Evolutionary conservation across 345 rosid species (phyloP).

Genomic region (Aurinia saxatilis): DNA sequence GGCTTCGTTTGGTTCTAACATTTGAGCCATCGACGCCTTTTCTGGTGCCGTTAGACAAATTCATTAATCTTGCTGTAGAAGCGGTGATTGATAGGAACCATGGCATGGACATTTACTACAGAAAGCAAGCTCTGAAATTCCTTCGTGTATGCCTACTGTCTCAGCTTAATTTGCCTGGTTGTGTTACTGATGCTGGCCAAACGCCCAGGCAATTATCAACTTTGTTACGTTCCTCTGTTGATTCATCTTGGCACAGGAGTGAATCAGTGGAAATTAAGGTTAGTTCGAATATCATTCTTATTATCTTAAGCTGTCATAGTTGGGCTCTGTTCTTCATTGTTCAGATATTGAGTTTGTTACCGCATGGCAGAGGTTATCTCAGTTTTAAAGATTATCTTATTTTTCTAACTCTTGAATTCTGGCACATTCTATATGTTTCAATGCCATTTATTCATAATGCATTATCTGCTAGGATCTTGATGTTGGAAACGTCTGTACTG

Average conservation of each 20-base stretch:
- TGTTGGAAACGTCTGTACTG: not conserved
- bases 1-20: constrained; percentile 90
- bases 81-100: constrained; percentile 63
- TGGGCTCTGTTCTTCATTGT: constrained; percentile 8
- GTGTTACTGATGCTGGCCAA: constrained; percentile 60
- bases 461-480: not conserved
- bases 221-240: constrained; percentile 57
- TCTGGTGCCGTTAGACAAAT: constrained; percentile 89
- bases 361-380: not conserved
- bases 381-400: not conserved
- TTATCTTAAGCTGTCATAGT: constrained; percentile 5
- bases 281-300: constrained; percentile 20
- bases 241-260: constrained; percentile 62
- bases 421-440: not conserved
- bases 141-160: constrained; percentile 86
- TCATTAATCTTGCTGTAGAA: constrained; percentile 90
- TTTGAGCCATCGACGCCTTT: constrained; percentile 96
- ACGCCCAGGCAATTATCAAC: constrained; percentile 59
- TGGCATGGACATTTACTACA: constrained; percentile 69
- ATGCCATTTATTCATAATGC: not conserved
- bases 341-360: not conserved
- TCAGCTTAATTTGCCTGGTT: constrained; percentile 95
- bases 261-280: constrained; percentile 88
- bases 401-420: not conserved
- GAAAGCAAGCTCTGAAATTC: constrained; percentile 84